Base-by-base conservation (phyloP, 2,329 filamentous ascomycete species). In the Claviceps humidiphila region DNA sequence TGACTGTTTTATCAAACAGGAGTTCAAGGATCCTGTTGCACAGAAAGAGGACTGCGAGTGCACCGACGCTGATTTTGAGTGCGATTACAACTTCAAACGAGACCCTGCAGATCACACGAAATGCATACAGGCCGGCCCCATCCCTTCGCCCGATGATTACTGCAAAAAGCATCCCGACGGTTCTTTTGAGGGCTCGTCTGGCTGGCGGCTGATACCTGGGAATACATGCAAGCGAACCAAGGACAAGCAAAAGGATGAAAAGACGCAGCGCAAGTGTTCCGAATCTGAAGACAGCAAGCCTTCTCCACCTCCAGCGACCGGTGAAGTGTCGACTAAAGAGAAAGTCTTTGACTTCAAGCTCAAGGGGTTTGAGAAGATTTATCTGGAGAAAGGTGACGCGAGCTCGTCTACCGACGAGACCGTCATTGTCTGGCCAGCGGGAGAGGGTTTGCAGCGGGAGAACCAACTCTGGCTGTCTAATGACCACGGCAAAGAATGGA, bases 401-500 rank as follows among this genome's bases (percentile, higher is more conserved):
- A 85, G 78, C 59, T 70, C 67, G 2, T 77, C 77, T 8, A 72
- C 74, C 14, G 87, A 91, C 59, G 91, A 97, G 69, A 91, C 78
- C 17, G 69, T 85, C 57, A 76, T 85, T 55, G 73, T 76, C 53
- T 72, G 76, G 26, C 74, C 75, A 2, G 69, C 69, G n/a, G 22
- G 66, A 65, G 16, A 59, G 63, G 30, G 54, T 54, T n/a, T 56
- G 64, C 4, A 64, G 64, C 24, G 61, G 60, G 74, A 76, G 73
- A 54, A 84, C 73, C 50, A 75, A 54, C 76, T 95, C 17, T 89
- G 77, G 67, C 76, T 94, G 52, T 87, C 87, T 0, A 79, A 82
- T 51, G 82, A 98, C 63, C 91, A 96, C 62, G 93, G 93, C 61
- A 95, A 95, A 70, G 82, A 71, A 2, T 98, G 93, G 91, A 72